Conservation (phyloP, 2,329 filamentous ascomycete genomes). For the Fusarium sp. region DNA sequence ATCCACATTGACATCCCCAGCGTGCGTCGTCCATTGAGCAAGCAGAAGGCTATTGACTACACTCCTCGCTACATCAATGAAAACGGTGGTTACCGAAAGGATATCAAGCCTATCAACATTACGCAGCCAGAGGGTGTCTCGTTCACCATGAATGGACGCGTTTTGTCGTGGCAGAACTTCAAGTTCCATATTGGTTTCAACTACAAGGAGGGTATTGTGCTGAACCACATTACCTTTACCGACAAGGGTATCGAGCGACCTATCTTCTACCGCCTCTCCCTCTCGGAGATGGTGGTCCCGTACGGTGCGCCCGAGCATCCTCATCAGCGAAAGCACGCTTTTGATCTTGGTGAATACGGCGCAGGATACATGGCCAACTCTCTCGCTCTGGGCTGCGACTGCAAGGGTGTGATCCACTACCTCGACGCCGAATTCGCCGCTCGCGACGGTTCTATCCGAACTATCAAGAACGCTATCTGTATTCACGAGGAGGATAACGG, state of each 20-base stretch:
- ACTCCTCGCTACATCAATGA: slow-evolving; percentile 77
- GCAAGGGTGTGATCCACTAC: slow-evolving; percentile 92
- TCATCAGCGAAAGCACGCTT: slow-evolving; percentile 84
- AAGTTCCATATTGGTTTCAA: slow-evolving; percentile 94
- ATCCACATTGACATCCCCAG: slow-evolving; percentile 86
- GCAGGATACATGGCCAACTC: slow-evolving; percentile 87
- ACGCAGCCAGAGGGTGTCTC: slow-evolving; percentile 90
- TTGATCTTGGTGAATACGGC: slow-evolving; percentile 83
- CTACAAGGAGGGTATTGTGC: slow-evolving; percentile 89
- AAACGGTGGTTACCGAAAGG: slow-evolving; percentile 78
- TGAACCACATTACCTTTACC: slow-evolving; percentile 90
- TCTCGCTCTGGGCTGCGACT: slow-evolving; percentile 81
- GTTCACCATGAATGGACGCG: slow-evolving; percentile 77
- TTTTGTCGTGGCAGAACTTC: slow-evolving; percentile 92
- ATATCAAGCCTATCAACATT: slow-evolving; percentile 88
- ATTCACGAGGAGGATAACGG: slow-evolving; percentile 94
- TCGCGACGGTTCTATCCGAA: slow-evolving; percentile 76
- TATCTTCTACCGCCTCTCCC: slow-evolving; percentile 87
- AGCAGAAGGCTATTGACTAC: slow-evolving; percentile 80
- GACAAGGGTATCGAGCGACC: slow-evolving; percentile 82
- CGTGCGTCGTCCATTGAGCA: slow-evolving; percentile 78
- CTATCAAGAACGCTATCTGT: slow-evolving; percentile 93
- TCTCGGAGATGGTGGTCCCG: slow-evolving; percentile 94
- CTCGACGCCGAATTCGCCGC: slow-evolving; percentile 89
- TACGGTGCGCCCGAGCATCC: slow-evolving; percentile 85